Conservation (phyloP, 495 filamentous ascomycete species). For the Friedmanniomyces simplex region DNA sequence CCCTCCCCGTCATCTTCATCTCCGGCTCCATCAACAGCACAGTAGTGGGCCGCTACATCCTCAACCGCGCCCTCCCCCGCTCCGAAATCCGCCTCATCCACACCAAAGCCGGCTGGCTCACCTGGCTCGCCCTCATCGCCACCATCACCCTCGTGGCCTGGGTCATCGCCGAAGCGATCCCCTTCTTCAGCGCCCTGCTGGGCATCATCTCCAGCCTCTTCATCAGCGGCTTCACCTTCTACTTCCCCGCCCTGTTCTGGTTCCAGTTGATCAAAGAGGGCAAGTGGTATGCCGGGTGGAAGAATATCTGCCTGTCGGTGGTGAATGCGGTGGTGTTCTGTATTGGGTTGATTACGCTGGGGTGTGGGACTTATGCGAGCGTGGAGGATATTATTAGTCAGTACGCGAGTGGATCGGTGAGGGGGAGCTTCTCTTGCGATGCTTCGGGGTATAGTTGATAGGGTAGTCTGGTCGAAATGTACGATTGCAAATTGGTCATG, state of each 20-base stretch:
- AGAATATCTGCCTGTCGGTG: conserved; percentile 22
- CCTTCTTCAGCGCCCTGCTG: conserved; percentile 32
- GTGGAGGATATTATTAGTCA: neutral
- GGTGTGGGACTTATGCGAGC: conserved; percentile 10
- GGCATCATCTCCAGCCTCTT: conserved; percentile 23
- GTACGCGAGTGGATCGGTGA: conserved; percentile 1
- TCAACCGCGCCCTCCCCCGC: conserved; percentile 29
- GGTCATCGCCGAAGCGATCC: conserved; percentile 31
- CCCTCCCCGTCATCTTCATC: conserved; percentile 24
- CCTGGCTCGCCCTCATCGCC: conserved; percentile 29
- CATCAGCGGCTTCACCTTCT: conserved; percentile 24
- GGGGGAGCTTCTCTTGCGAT: neutral
- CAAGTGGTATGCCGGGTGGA: conserved; percentile 31
- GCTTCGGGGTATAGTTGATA: neutral
- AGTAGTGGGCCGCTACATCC: conserved; percentile 28
- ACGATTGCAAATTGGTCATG: no score
- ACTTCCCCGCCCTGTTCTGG: conserved; percentile 39
- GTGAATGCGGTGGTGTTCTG: conserved; percentile 25
- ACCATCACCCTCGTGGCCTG: conserved; percentile 23
- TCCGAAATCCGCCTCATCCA: conserved; percentile 26
- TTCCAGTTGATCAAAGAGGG: conserved; percentile 34
- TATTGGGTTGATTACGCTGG: conserved; percentile 26
- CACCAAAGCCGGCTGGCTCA: conserved; percentile 24
- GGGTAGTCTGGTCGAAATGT: no score
- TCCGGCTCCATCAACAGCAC: conserved; percentile 18